A percentile compares a stretch with the other conserved stretches of the same genome.
These are phyloP conservation scores for Heritiera littoralis DNA, from an alignment of 345 rosid genomes.

Conservation along the genomic window DNA sequence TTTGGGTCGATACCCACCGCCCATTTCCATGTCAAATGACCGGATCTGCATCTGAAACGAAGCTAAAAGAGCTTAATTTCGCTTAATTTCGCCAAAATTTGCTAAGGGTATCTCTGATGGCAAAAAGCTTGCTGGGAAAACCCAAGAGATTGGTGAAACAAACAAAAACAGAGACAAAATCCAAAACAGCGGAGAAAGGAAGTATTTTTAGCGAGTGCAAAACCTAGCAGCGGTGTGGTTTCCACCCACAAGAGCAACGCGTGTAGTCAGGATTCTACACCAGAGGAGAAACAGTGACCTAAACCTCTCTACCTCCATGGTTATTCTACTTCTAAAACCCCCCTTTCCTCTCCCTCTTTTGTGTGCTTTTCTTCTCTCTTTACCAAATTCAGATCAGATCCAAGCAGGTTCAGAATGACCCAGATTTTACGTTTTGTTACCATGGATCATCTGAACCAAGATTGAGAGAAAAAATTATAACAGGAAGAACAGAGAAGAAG, in stretches of 20 bases:
- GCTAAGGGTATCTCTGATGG: slow-evolving; percentile 23
- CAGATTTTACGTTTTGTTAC: background rate
- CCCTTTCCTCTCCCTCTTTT: background rate
- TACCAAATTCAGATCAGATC: slow-evolving; percentile 17
- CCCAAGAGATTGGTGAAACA: background rate
- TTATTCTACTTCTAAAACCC: too few relatives aligned
- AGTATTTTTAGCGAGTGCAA: slow-evolving; percentile 44
- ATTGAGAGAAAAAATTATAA: background rate
- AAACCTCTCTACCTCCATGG: slow-evolving; percentile 47
- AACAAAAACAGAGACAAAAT: slow-evolving; percentile 12
- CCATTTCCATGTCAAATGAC: slow-evolving; percentile 27
- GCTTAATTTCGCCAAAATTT: background rate
- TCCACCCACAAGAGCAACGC: slow-evolving; percentile 62
- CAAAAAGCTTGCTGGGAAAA: background rate
- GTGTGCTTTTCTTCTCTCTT: background rate
- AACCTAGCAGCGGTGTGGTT: slow-evolving; percentile 66
- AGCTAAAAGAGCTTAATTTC: background rate
- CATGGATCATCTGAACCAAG: background rate
- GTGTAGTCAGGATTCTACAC: slow-evolving; percentile 37
- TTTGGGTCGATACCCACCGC: slow-evolving; percentile 23
- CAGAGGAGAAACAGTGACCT: slow-evolving; percentile 43
- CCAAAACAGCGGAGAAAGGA: slow-evolving; percentile 3
- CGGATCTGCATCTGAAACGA: background rate
- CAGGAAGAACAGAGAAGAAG: background rate
- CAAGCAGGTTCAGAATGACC: background rate